Base-by-base conservation (phyloP, 768 basidiomycete species). In the Bullera alba region DNA sequence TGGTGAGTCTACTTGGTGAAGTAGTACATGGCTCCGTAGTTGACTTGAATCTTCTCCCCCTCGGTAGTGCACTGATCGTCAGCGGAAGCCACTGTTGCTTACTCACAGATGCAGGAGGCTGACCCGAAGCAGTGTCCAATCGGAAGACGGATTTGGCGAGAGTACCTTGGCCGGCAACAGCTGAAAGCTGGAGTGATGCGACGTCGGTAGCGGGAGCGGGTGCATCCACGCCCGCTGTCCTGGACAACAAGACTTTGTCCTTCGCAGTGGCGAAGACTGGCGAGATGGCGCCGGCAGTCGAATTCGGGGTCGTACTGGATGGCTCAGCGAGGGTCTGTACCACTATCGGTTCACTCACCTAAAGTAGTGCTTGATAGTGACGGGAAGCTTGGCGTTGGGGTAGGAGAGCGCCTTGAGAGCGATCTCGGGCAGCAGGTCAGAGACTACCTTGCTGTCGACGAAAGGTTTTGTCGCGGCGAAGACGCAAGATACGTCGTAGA, bases 401-500 rank as follows among this genome's bases (percentile, higher is more conserved):
- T 46, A 67, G 4, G 52, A 29, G 16, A 64, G 32, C 12, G 75
- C 74, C 10, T 77, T 76, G 70, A 80, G 80, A 66, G 83, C 83
- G 77, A 81, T 80, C 56, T 78, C 75, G 1, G 83, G 80, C 4
- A 67, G 35, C 5, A 53, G 12, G 4, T 17, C 27, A 29, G 46
- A 51, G 29, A 57, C n/a, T 3, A 30, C 41, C 8, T 26, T 23
- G 22, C 23, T 19, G 15, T 47, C 28, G 48, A 73, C 71, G 15
- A 77, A 78, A 1, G 39, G 34, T 16, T 32, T 19, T 2, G 66
- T 65, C 4, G 76, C 77, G 4, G 75, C 69, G 47, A 74, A 57
- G 4, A 77, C 72, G 63, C 79, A 78, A 0, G 73, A 63, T 29
- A 80, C 73, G 65, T 81, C 85, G 74, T 78, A 83, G 57, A 84